These are phyloP conservation scores for Chaetomiaceae sp. DNA, from an alignment of 2,329 filamentous ascomycete species.

Conservation along the genomic window DNA sequence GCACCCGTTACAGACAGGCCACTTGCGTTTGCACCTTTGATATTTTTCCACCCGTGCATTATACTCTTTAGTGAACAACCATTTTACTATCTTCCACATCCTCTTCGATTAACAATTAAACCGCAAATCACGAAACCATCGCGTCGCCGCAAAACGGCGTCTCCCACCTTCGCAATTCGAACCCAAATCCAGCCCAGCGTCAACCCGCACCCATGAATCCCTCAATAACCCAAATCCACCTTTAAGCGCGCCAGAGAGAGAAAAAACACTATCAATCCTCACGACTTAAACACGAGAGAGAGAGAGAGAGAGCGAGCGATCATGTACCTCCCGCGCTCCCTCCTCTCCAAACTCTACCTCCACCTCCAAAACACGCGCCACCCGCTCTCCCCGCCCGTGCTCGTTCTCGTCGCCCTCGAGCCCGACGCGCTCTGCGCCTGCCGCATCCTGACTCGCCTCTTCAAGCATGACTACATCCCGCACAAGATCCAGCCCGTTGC, in stretches of 20 bases:
- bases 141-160: background rate
- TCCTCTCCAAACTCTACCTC: conserved; percentile 86
- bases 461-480: conserved; percentile 95
- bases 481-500: conserved; percentile 96
- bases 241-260: too few species aligned
- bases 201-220: background rate
- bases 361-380: conserved; percentile 84
- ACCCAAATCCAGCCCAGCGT: conserved; percentile 28
- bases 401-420: conserved; percentile 89
- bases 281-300: too few species aligned
- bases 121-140: background rate
- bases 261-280: too few species aligned
- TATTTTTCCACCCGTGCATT: background rate
- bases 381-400: conserved; percentile 83
- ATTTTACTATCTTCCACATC: background rate
- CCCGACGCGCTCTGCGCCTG: conserved; percentile 94
- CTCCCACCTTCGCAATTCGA: background rate
- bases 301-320: too few species aligned
- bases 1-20: background rate
- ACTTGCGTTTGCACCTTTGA: background rate
- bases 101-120: background rate
- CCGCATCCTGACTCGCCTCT: conserved; percentile 84
- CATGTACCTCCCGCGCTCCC: conserved; percentile 92
- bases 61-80: too few species aligned
- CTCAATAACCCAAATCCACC: conserved; percentile 27